Conservation (phyloP, 345 rosid species). For the Salix caprea region DNA sequence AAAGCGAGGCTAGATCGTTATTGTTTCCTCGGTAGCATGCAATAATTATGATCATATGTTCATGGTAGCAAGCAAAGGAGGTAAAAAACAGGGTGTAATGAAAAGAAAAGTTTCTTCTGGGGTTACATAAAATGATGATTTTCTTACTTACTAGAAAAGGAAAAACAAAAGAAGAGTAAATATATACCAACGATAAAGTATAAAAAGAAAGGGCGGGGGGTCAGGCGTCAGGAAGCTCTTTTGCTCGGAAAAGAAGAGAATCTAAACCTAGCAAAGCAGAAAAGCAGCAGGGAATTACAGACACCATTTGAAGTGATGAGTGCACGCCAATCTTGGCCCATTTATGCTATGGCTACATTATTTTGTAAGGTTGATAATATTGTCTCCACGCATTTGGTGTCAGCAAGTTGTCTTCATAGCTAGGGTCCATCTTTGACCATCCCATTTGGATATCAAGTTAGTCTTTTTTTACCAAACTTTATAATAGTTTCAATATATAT, state of each 20-base stretch:
- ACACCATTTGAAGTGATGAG: slow-evolving; percentile 18
- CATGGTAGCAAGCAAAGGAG: background rate
- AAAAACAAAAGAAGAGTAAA: background rate
- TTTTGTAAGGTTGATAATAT: background rate
- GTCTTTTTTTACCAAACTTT: background rate
- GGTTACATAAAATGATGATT: background rate
- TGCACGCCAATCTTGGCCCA: slow-evolving; percentile 19
- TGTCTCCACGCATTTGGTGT: background rate
- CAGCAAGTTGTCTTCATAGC: background rate
- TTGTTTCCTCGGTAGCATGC: background rate
- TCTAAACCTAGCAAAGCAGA: slow-evolving; percentile 26
- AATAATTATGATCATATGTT: background rate
- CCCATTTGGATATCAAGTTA: background rate
- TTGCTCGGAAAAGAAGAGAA: slow-evolving; percentile 34
- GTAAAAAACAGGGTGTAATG: background rate
- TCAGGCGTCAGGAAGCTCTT: slow-evolving; percentile 16
- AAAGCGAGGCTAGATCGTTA: background rate
- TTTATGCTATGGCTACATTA: background rate
- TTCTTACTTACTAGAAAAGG: background rate
- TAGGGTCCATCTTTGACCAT: background rate
- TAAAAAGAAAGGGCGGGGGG: slow-evolving; percentile 11
- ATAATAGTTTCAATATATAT: background rate
- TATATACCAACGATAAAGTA: slow-evolving; percentile 2
- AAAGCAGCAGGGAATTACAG: slow-evolving; percentile 21
- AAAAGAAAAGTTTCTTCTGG: background rate